phyloP scores from a whole-genome alignment of 352 stramenopile genomes.

The Albugo laibachii region DNA sequence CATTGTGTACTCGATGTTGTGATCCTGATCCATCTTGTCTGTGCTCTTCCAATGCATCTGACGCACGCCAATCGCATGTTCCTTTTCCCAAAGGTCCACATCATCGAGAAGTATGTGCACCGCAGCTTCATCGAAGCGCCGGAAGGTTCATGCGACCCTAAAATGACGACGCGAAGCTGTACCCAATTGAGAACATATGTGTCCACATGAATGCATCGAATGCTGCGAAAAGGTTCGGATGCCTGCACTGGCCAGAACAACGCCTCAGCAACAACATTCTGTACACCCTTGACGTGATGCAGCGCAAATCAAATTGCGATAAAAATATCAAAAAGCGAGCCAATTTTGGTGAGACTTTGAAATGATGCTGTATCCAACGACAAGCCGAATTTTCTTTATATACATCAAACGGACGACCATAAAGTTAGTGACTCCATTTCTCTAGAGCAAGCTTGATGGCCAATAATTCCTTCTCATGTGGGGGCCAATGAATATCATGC shows the following conservation, averaged over 20 bases:
- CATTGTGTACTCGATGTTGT: neutral
- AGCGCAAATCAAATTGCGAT: constrained; percentile 5
- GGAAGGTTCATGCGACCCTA: no score
- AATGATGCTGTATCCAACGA: constrained; percentile 5
- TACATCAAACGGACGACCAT: neutral
- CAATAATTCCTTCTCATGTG: neutral
- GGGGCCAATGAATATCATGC: constrained; percentile 1
- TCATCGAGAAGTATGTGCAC: no score
- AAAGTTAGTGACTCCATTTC: constrained; percentile 6
- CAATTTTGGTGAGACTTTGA: constrained; percentile 4
- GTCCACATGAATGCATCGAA: no score
- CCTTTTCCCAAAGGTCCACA: no score
- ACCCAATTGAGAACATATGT: no score
- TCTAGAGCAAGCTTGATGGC: constrained; percentile 2
- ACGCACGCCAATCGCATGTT: no score
- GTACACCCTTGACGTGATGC: constrained; percentile 4
- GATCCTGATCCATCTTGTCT: no score
- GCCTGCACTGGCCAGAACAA: neutral
- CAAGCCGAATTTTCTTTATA: constrained; percentile 7
- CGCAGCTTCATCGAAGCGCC: no score
- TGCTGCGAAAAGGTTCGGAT: neutral
- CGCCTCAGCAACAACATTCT: constrained; percentile 7
- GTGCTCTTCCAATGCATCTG: no score
- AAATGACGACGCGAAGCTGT: no score
- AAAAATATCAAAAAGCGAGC: constrained; percentile 8